Conservation (phyloP, 768 basidiomycete species). For the Brasilioporus rufonigricans region DNA sequence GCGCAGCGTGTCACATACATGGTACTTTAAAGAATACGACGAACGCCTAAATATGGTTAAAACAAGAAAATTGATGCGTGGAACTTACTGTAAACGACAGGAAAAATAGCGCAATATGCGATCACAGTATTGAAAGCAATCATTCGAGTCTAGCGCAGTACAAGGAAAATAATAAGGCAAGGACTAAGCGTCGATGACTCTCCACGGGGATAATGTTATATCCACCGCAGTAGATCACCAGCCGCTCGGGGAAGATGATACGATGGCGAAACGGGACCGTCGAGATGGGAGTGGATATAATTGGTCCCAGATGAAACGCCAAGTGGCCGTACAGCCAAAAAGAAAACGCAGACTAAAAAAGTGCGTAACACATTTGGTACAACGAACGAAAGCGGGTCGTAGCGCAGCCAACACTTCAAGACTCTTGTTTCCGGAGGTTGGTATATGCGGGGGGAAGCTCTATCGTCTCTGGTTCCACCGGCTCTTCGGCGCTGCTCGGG, state of each 20-base stretch:
- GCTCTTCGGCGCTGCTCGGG: conserved; percentile 27
- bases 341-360: not conserved
- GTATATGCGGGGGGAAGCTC: conserved; percentile 86
- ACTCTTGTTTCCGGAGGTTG: conserved; percentile 40
- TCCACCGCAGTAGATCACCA: not conserved
- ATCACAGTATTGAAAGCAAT: not conserved
- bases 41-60: not conserved
- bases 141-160: no score
- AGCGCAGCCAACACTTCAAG: conserved; percentile 1
- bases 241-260: not conserved
- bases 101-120: not conserved
- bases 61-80: not conserved
- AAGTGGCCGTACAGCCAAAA: not conserved
- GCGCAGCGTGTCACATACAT: not conserved
- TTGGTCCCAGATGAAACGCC: conserved; percentile 2
- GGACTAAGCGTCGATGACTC: not conserved
- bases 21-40: not conserved
- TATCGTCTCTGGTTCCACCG: conserved; percentile 67
- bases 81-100: not conserved
- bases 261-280: not conserved
- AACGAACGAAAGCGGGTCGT: not conserved
- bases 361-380: not conserved
- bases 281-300: not conserved
- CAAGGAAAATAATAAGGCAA: not conserved
- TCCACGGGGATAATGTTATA: not conserved